Conservation (phyloP, 495 filamentous ascomycete genomes). For the Hyphodiscus hymeniophilus region DNA sequence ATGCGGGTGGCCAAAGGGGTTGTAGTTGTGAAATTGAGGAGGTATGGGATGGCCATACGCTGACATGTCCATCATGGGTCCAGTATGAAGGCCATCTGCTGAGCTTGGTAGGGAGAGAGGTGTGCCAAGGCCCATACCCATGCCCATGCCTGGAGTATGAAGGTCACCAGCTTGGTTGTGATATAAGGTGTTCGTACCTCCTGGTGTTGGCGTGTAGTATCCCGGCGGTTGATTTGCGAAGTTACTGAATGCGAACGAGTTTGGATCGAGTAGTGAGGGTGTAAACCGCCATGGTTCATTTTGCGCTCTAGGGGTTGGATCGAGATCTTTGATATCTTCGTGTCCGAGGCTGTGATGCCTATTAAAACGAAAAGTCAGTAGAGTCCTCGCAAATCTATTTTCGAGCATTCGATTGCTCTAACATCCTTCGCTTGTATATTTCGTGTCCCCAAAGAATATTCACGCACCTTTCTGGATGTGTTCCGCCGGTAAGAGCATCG, state of each 20-base stretch:
- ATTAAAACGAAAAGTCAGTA: slow-evolving; percentile 5
- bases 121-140: slow-evolving; percentile 68
- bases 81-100: slow-evolving; percentile 45
- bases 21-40: slow-evolving; percentile 62
- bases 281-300: slow-evolving; percentile 79
- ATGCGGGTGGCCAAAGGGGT: slow-evolving; percentile 59
- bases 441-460: neutral
- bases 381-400: neutral
- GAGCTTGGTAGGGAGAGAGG: slow-evolving; percentile 74
- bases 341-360: slow-evolving; percentile 18
- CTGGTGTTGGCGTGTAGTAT: slow-evolving; percentile 85
- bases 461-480: slow-evolving; percentile 43
- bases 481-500: slow-evolving; percentile 31
- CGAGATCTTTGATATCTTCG: slow-evolving; percentile 63
- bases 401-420: slow-evolving; percentile 29
- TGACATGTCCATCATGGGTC: slow-evolving; percentile 46
- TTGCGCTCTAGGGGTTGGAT: slow-evolving; percentile 67
- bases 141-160: slow-evolving; percentile 68
- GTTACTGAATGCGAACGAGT: slow-evolving; percentile 66
- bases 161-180: slow-evolving; percentile 83
- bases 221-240: slow-evolving; percentile 73
- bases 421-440: slow-evolving; percentile 10
- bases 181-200: slow-evolving; percentile 72
- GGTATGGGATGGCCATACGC: slow-evolving; percentile 50
- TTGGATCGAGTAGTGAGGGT: slow-evolving; percentile 78